Conservation (phyloP, 2,329 filamentous ascomycete genomes). For the Colletotrichum sp. region DNA sequence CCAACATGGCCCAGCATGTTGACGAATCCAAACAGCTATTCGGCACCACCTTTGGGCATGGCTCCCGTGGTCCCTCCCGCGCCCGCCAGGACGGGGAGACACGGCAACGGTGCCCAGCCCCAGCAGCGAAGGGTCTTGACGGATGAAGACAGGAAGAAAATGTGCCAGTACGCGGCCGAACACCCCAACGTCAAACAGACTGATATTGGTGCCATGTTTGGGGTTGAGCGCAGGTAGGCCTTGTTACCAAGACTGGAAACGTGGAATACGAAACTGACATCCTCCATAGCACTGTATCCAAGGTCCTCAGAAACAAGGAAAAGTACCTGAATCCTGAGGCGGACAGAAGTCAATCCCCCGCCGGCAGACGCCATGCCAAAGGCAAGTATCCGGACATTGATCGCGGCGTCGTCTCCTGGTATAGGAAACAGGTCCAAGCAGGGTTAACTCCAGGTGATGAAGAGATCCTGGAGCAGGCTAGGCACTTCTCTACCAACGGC, state of each 20-base stretch:
- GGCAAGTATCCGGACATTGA: conserved; percentile 91
- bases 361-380: conserved; percentile 73
- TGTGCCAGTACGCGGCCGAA: conserved; percentile 93
- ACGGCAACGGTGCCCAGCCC: conserved; percentile 51
- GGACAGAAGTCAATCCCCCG: conserved; percentile 78
- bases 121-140: conserved; percentile 88
- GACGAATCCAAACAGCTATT: conserved; percentile 71
- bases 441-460: conserved; percentile 77
- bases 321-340: conserved; percentile 82
- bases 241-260: not conserved
- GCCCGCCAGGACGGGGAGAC: conserved; percentile 54
- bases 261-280: conserved; percentile 29
- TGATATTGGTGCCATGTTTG: conserved; percentile 94
- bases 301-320: conserved; percentile 92
- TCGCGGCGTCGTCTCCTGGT: conserved; percentile 86
- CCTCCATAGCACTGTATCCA: conserved; percentile 86
- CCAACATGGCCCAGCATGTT: conserved; percentile 82
- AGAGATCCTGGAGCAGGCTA: conserved; percentile 85
- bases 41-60: conserved; percentile 63
- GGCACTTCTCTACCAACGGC: conserved; percentile 74
- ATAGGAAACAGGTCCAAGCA: conserved; percentile 78
- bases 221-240: conserved; percentile 92
- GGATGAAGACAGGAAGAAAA: conserved; percentile 85
- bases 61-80: conserved; percentile 58
- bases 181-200: conserved; percentile 92